Percentiles rank a stretch among this genome's conserved stretches.
Evolutionary conservation across 306 rosid species (phyloP).

Genomic region (Vigna reflexopilosa): DNA sequence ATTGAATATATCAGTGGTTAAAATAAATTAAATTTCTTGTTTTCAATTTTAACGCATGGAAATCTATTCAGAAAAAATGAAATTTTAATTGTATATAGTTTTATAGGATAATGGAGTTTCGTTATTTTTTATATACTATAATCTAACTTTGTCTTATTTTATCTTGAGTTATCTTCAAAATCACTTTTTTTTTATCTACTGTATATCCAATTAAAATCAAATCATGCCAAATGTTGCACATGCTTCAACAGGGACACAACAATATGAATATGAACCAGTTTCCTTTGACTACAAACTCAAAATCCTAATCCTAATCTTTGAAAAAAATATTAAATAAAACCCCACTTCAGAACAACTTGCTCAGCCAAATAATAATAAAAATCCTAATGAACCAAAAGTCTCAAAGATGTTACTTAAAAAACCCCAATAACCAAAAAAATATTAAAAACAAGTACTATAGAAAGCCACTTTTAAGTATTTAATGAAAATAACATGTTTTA

Average conservation of each 20-base stretch:
- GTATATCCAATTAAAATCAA: background rate
- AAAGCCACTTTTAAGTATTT: background rate
- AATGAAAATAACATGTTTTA: background rate
- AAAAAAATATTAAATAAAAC: background rate
- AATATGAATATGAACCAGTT: background rate
- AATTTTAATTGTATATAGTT: too few species aligned
- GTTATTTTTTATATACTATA: background rate
- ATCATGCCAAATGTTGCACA: conserved; percentile 14
- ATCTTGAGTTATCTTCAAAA: background rate
- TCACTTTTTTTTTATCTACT: conserved; percentile 2
- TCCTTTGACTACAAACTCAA: background rate
- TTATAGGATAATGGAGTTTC: too few species aligned
- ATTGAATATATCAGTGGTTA: background rate
- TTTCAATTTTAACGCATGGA: background rate
- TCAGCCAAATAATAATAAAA: background rate
- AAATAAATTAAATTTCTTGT: background rate
- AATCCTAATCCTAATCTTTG: background rate
- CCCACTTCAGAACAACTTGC: background rate
- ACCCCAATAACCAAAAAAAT: background rate
- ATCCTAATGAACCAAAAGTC: background rate
- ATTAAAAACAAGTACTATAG: background rate
- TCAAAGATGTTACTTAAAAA: too few species aligned
- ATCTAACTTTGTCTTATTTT: background rate
- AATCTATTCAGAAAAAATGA: too few species aligned
- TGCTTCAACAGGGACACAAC: conserved; percentile 24